These are phyloP conservation scores for Triangularia verruculosa DNA, from an alignment of 2,329 filamentous ascomycete species.

Conservation along the genomic window DNA sequence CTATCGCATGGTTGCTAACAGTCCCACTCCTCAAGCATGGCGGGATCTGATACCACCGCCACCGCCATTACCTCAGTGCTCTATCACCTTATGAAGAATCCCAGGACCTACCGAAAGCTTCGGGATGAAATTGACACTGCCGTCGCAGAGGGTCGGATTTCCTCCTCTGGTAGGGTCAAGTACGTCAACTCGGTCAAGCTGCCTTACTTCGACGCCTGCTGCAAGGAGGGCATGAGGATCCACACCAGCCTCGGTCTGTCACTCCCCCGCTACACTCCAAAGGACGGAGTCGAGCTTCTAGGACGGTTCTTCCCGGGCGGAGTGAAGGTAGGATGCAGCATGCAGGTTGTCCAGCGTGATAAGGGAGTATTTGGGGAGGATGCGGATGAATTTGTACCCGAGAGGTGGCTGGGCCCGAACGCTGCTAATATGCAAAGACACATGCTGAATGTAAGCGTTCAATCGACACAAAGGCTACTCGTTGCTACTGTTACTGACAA, in stretches of 20 bases:
- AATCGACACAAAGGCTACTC: constrained; percentile 15
- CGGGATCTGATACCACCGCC: constrained; percentile 62
- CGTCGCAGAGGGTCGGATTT: constrained; percentile 8
- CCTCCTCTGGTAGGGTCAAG: constrained; percentile 12
- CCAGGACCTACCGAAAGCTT: constrained; percentile 44
- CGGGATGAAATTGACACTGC: constrained; percentile 53
- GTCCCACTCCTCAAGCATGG: background rate
- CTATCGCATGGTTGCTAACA: background rate
- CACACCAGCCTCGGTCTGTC: constrained; percentile 28
- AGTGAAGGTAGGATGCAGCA: constrained; percentile 33
- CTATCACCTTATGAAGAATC: constrained; percentile 59
- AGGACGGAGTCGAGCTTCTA: constrained; percentile 14
- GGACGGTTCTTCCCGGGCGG: constrained; percentile 16
- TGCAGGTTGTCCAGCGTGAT: constrained; percentile 36
- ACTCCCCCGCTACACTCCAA: constrained; percentile 23
- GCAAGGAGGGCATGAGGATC: constrained; percentile 15
- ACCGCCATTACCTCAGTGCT: constrained; percentile 59
- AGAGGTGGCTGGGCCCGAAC: constrained; percentile 41
- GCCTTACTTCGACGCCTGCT: constrained; percentile 12
- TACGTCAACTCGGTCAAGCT: constrained; percentile 22
- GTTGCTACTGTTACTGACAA: constrained; percentile 22
- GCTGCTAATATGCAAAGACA: constrained; percentile 12
- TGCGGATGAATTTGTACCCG: constrained; percentile 41
- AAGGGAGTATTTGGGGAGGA: constrained; percentile 41
- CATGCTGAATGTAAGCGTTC: constrained; percentile 28